These are phyloP conservation scores for Imleria badia DNA, from an alignment of 768 basidiomycete genomes.

Conservation along the genomic window DNA sequence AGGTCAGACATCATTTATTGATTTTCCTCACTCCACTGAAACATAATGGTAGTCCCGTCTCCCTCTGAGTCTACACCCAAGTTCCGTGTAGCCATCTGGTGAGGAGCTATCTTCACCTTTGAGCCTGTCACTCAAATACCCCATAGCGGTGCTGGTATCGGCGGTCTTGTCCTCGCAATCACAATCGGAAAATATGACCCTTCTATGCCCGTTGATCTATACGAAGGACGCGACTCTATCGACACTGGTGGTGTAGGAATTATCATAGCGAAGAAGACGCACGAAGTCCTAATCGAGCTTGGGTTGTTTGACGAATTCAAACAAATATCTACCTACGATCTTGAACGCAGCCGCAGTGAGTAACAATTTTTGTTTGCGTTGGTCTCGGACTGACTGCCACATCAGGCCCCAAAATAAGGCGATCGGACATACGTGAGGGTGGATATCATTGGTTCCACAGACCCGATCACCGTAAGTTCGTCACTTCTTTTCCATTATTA, in stretches of 20 bases:
- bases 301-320: conserved; percentile 39
- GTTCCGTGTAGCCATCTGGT: conserved; percentile 25
- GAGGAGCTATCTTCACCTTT: neutral
- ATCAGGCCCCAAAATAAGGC: conserved; percentile 3
- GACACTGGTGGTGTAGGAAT: conserved; percentile 43
- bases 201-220: conserved; percentile 41
- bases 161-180: conserved; percentile 43
- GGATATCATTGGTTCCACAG: conserved; percentile 31
- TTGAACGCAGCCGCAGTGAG: conserved; percentile 16
- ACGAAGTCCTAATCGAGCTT: conserved; percentile 44
- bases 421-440: conserved; percentile 32
- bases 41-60: neutral
- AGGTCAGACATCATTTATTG: neutral
- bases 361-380: neutral
- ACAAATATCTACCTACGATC: conserved; percentile 10
- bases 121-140: neutral
- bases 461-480: conserved; percentile 17
- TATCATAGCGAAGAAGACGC: conserved; percentile 47
- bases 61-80: neutral
- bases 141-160: conserved; percentile 41
- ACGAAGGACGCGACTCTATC: conserved; percentile 45
- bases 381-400: neutral
- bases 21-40: neutral
- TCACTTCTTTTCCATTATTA: neutral
- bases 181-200: conserved; percentile 35